Conservation (phyloP, 176 grass and related monocot species). For the sorghum (Sorghum bicolor) region DNA sequence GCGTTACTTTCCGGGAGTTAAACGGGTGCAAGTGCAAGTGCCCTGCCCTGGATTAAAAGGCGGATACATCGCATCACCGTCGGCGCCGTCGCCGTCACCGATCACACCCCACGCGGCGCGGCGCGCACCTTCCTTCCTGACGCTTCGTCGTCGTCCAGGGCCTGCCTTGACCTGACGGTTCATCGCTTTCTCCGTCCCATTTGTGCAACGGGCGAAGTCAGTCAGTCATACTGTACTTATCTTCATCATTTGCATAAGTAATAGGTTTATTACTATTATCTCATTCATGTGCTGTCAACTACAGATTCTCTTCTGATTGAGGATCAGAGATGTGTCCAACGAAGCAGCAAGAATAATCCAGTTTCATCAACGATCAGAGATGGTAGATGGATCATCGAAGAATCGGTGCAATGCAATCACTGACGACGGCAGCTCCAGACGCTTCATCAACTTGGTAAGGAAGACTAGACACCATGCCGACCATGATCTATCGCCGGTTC, state of each 20-base stretch:
- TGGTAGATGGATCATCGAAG: background rate
- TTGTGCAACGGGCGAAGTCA: no score
- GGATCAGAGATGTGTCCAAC: no score
- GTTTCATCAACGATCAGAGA: no score
- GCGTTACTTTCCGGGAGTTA: slow-evolving; percentile 28
- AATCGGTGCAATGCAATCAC: background rate
- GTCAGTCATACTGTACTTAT: no score
- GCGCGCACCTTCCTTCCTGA: background rate
- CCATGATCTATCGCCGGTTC: background rate
- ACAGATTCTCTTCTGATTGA: no score
- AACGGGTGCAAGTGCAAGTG: background rate
- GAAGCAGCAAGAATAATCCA: background rate
- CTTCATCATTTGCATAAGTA: background rate
- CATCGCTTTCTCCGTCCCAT: background rate
- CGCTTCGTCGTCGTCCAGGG: background rate
- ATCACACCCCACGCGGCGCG: background rate
- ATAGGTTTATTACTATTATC: background rate
- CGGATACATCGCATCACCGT: background rate
- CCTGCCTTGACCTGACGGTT: background rate
- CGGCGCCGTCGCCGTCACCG: background rate
- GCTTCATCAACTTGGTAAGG: background rate
- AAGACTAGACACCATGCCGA: background rate
- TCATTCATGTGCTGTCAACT: background rate
- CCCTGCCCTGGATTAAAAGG: background rate
- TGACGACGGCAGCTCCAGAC: no score